Evolutionary conservation across 2,329 filamentous ascomycete genomes (phyloP).

Genomic region (Verticillium dahliae): DNA sequence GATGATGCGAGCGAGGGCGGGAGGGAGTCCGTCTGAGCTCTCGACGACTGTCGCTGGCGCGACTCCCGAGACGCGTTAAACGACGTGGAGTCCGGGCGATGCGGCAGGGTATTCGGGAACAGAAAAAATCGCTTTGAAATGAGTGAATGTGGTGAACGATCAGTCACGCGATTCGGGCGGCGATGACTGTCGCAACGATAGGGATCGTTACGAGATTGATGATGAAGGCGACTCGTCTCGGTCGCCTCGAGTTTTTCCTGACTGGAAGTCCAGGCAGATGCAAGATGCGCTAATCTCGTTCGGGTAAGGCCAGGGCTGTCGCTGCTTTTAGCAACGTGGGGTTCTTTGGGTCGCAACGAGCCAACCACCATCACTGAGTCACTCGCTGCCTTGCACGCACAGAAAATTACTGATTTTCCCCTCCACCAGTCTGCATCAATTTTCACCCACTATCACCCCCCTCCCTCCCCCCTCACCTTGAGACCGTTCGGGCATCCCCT

Average conservation of each 20-base stretch:
- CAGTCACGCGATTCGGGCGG: background rate
- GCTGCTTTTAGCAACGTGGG: background rate
- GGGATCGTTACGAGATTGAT: background rate
- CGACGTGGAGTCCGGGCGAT: background rate
- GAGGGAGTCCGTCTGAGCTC: slow-evolving; percentile 5
- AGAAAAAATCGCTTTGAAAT: background rate
- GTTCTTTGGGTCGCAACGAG: background rate
- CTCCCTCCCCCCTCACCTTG: slow-evolving; percentile 7
- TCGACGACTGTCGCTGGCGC: slow-evolving; percentile 8
- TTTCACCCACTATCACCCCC: slow-evolving; percentile 6
- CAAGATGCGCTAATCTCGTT: background rate
- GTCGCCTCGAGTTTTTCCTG: background rate
- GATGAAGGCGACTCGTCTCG: background rate
- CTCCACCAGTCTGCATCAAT: background rate
- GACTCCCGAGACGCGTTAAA: slow-evolving; percentile 10
- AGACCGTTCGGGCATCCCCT: background rate
- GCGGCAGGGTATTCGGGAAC: background rate
- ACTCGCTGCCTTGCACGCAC: background rate
- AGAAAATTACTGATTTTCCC: background rate
- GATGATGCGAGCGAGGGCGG: slow-evolving; percentile 4
- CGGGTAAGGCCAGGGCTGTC: background rate
- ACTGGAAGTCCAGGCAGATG: background rate
- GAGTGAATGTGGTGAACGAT: background rate
- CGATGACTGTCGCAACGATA: slow-evolving; percentile 2
- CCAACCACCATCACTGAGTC: background rate